Evolutionary conservation across 495 filamentous ascomycete species (phyloP).

Genomic region (Podospora sp.): DNA sequence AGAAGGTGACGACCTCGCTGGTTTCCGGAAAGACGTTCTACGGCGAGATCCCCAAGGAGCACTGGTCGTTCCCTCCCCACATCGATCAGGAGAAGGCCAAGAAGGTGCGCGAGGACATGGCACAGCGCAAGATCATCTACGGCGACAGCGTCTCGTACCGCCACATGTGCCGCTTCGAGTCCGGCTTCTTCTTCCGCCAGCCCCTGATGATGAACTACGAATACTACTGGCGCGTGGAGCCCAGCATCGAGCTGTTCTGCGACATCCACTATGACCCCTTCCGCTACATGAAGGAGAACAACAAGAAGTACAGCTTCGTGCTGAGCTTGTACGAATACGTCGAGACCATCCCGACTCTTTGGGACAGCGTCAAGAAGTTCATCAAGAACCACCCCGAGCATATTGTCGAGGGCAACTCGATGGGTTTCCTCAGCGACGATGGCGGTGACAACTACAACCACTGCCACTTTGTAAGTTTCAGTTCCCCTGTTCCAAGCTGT

Average conservation of each 20-base stretch:
- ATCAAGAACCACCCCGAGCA: conserved; percentile 87
- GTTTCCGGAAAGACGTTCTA: conserved; percentile 91
- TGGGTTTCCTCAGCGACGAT: conserved; percentile 91
- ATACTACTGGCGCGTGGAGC: conserved; percentile 93
- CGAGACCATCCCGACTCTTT: conserved; percentile 93
- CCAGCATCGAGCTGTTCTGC: conserved; percentile 84
- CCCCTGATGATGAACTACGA: conserved; percentile 80
- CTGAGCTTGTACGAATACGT: conserved; percentile 91
- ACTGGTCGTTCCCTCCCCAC: conserved; percentile 87
- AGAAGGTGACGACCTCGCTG: conserved; percentile 82
- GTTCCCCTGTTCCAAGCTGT: background rate
- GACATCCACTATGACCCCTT: conserved; percentile 84
- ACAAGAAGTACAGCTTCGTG: conserved; percentile 90
- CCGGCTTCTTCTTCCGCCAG: conserved; percentile 91
- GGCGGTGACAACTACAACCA: conserved; percentile 88
- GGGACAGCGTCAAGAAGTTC: conserved; percentile 91
- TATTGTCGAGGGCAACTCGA: conserved; percentile 78
- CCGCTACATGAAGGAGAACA: conserved; percentile 82
- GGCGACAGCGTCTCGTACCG: conserved; percentile 90
- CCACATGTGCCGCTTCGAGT: conserved; percentile 94
- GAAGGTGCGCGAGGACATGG: conserved; percentile 83
- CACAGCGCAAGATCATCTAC: conserved; percentile 84
- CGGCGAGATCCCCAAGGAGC: conserved; percentile 78
- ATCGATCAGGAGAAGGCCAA: conserved; percentile 85
- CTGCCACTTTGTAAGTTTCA: conserved; percentile 84